Evolutionary conservation across 1,284 basidiomycete species (phyloP).

Genomic region (Boletus smithii): DNA sequence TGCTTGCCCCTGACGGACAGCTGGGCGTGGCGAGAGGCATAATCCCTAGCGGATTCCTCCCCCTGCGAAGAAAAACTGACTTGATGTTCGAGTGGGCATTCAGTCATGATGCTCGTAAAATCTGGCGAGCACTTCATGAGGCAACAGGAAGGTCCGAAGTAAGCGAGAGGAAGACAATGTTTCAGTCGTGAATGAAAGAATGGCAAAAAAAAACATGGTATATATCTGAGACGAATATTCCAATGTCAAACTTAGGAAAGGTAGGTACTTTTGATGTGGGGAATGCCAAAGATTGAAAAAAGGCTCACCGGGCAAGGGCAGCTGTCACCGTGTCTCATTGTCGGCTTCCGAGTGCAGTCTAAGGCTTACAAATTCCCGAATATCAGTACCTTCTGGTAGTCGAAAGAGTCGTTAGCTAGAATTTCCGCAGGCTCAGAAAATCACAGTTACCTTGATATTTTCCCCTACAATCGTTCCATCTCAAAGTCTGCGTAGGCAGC

Average conservation of each 20-base stretch:
- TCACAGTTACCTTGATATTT: constrained; percentile 2
- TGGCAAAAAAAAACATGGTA: neutral
- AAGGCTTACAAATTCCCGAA: neutral
- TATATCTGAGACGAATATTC: too few species aligned
- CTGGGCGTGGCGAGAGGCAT: constrained; percentile 1
- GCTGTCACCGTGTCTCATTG: constrained; percentile 10
- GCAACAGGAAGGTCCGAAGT: neutral
- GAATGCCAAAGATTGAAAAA: constrained; percentile 7
- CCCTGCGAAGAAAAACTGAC: neutral
- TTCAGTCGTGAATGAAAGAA: constrained; percentile 5
- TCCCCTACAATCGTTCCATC: constrained; percentile 16
- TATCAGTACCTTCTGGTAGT: neutral
- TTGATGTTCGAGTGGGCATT: constrained; percentile 8
- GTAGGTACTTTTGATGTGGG: neutral
- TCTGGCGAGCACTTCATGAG: constrained; percentile 13
- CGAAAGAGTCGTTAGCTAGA: neutral
- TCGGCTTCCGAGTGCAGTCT: neutral
- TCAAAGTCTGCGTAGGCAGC: neutral
- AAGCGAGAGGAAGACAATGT: constrained; percentile 3
- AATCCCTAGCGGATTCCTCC: constrained; percentile 6
- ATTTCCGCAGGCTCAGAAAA: neutral
- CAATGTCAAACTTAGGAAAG: neutral
- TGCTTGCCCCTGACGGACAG: constrained; percentile 12
- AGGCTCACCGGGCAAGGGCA: constrained; percentile 15
- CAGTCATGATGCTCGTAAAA: constrained; percentile 24